Evolutionary conservation across 768 basidiomycete genomes (phyloP), one percentile per base, ranked within the genome.

Genomic region (Lentinula lateritia): DNA sequence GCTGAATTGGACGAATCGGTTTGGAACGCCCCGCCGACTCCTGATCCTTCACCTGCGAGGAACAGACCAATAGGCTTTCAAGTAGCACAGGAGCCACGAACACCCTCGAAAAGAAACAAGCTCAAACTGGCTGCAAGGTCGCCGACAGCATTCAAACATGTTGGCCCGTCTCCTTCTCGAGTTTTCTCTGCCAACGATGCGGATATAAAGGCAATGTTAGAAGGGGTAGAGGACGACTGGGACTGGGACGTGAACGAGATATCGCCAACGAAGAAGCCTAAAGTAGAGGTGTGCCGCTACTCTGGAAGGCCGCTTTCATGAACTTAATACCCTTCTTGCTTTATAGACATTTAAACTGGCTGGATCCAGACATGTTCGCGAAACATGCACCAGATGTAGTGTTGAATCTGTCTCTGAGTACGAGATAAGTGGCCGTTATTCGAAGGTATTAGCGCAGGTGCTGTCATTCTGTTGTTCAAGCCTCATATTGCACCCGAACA

Each of bases 191-290:
- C 70, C 7, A 67, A 66, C 10, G 74, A 79, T 61, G 64, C 80
- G 23, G 83, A 87, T 62, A 65, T 87, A 35, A 68, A 73, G 2
- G 67, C 72, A 3, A 75, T 90, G 13, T 67, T 88, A n/a, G 82
- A 86, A 34, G 89, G 87, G 0, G 84, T 83, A 1, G 89, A 88
- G 1, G 88, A 88, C 66, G 75, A 80, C 41, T 89, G 88, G 86
- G 86, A 91, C 64, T 85, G 87, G 82, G 83, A 85, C 62, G 80
- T 81, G 76, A 75, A 78, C 62, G 77, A 78, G 35, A 62, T 82
- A 46, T 80, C 80, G 2, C 85, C 85, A 3, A 79, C 76, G 61
- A 86, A 83, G 10, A 74, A 73, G 57, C 66, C 67, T 15, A 23
- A 43, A 5, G 60, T 52, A 67, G 65, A 65, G 69, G 54, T 50